A percentile compares a stretch with the other conserved stretches of the same genome.
Evolutionary conservation across 108 stramenopile genomes (phyloP).

Genomic region (Nitzschia sp.): DNA sequence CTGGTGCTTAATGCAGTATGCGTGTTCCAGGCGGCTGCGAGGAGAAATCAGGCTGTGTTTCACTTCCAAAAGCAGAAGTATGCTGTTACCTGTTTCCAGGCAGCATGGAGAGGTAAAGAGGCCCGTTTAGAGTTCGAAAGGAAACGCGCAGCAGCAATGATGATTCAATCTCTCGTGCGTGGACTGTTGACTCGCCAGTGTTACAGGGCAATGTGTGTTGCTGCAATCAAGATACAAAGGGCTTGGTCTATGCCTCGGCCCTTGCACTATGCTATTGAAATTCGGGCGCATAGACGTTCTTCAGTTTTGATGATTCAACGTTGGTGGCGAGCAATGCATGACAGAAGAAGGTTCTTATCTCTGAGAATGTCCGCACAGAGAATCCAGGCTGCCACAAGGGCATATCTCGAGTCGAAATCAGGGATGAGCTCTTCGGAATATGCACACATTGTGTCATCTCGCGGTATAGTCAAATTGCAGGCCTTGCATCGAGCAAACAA

Average conservation of each 20-base stretch:
- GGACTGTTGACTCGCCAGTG: slow-evolving; percentile 6
- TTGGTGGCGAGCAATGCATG: too few relatives aligned
- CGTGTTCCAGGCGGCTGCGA: not conserved
- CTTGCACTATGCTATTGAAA: too few relatives aligned
- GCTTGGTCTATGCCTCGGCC: not conserved
- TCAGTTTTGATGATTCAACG: too few relatives aligned
- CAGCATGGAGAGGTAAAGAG: slow-evolving; percentile 12
- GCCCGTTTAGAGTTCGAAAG: not conserved
- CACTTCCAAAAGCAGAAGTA: too few relatives aligned
- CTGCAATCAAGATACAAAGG: slow-evolving; percentile 5
- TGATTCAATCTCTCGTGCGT: slow-evolving; percentile 11
- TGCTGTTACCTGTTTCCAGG: not conserved
- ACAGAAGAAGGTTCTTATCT: too few relatives aligned
- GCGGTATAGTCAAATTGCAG: slow-evolving; percentile 16
- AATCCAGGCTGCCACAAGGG: not conserved
- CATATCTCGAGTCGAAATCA: too few relatives aligned
- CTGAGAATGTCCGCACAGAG: too few relatives aligned
- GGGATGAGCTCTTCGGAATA: too few relatives aligned
- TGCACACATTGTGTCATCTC: too few relatives aligned
- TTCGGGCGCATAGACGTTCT: too few relatives aligned
- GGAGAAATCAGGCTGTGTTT: not conserved
- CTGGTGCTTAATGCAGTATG: not conserved
- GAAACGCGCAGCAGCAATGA: slow-evolving; percentile 9
- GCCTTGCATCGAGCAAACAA: slow-evolving; percentile 6
- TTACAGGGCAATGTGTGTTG: not conserved